Evolutionary conservation across 768 basidiomycete genomes (phyloP), one percentile per base, ranked within the genome.

Genomic region (Gelatoporia subvermispora): DNA sequence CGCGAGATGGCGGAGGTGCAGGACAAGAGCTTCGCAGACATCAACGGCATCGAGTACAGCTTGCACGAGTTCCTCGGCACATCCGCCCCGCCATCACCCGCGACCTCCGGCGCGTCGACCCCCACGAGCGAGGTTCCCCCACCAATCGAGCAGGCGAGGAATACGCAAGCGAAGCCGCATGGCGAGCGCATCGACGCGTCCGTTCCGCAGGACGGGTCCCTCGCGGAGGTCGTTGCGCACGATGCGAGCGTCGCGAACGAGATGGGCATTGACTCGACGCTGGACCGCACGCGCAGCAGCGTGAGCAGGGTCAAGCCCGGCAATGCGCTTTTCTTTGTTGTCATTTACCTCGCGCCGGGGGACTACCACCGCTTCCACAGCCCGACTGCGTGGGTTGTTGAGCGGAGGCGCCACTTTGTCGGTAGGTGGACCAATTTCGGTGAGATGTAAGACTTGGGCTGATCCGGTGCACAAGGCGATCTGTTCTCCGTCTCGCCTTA

Each of bases 331-430:
- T 96, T 82, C 70, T 99, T 97, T 66, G 72, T 87, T 20, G 96
- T 99, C 57, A 87, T 99, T 51, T 99, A 98, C 70, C 87, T 99
- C 47, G 96, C 95, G 0, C 96, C 96, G 1, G 95, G 96, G 1
- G 96, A 99, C 63, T 98, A 98, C 66, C 95, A 99, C 61, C 82
- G 95, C 15, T 99, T 96, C 78, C 96, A 99, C 66, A 87, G 84
- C 43, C 95, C 96, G 1, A 84, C 93, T 0, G 83, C 89, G 7
- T 98, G 96, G 96, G 93, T 99, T 4, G 95, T 97, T 16, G 94
- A 99, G 73, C 88, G 88, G 61, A 72, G 96, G 52, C 70, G 96
- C 35, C 96, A 99, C 65, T 98, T 99, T 60, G 83, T 93, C 24
- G 95, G 93, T 78, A 42, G 28, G 81, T 70, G n/a, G 3, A 41